Evolutionary conservation across 768 basidiomycete genomes (phyloP), one percentile per base, ranked within the genome.

Genomic region (Tricholoma furcatifolium): DNA sequence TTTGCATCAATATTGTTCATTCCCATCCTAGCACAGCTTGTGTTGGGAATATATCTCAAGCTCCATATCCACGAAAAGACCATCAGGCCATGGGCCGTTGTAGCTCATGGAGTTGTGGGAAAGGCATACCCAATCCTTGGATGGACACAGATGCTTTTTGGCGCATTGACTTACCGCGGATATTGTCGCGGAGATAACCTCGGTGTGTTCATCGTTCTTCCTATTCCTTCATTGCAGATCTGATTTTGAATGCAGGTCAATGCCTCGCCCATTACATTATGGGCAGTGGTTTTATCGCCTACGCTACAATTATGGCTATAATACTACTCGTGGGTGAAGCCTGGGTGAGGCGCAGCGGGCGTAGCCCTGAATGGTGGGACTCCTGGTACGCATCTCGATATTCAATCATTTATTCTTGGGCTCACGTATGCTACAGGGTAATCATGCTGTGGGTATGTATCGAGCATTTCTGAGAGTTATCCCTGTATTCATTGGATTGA

Each of bases 211-310:
- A 12, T 51, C 35, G 38, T 21, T 12, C 32, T 14, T 14, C 30
- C 35, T n/a, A 35, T 20, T 15, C n/a, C 31, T 43, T 42, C 24
- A 27, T 21, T 18, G 17, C 12, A 31, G 27, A 53, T 46, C 34
- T 57, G 2, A 62, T 34, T 17, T 23, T 11, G 5, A 9, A 30
- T 36, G 50, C 46, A 77, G 75, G 84, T 6, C 94, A 96, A 72
- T 97, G 94, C 67, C 77, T 92, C 1, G 91, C 90, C 1, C 90
- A 91, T 65, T 91, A 91, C 64, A 88, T 91, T 54, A 90, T 90
- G 88, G 93, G 93, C 44, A 87, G 89, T 51, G 91, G 88, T 0
- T 97, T 97, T 65, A 90, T 94, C 58, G 93, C 83, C 0, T 96
- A 97, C 63, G 93, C 83, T 1, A 76, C 80, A 12, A 82, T 95